Conservation (phyloP, 208 protist species). For the Leishmania turanica region DNA sequence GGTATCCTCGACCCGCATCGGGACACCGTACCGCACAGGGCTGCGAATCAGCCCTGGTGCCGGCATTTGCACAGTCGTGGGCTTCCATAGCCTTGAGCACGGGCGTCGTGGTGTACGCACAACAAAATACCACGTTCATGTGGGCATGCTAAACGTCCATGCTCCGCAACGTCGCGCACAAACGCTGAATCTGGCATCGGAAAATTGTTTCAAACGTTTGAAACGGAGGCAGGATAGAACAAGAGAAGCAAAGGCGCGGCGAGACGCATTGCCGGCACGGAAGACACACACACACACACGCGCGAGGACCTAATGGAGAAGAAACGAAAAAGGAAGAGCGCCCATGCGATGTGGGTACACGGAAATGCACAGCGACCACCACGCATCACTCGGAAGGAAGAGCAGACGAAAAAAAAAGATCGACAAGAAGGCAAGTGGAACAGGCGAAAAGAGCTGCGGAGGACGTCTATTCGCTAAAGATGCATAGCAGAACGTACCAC, state of each 20-base stretch:
- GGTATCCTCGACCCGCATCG: constrained; percentile 2
- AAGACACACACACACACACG: background rate
- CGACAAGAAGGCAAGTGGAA: background rate
- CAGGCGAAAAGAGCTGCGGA: background rate
- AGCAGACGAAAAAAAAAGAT: background rate
- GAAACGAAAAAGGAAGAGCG: background rate
- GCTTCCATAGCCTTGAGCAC: constrained; percentile 5
- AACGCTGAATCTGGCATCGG: background rate
- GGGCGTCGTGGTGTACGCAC: constrained; percentile 18
- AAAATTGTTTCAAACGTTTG: background rate
- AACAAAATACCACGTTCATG: constrained; percentile 9
- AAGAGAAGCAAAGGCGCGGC: background rate
- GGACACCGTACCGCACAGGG: constrained; percentile 3
- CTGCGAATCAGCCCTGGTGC: background rate
- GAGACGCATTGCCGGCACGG: background rate
- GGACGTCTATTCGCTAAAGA: background rate
- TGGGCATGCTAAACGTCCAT: constrained; percentile 13
- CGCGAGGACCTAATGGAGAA: background rate
- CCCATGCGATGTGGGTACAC: background rate
- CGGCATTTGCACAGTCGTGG: background rate
- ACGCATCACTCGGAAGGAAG: background rate
- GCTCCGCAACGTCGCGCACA: background rate
- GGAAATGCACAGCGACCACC: background rate
- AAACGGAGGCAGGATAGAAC: background rate
- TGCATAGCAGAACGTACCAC: background rate